Conservation (phyloP, 345 rosid species). For the Geranium brycei region DNA sequence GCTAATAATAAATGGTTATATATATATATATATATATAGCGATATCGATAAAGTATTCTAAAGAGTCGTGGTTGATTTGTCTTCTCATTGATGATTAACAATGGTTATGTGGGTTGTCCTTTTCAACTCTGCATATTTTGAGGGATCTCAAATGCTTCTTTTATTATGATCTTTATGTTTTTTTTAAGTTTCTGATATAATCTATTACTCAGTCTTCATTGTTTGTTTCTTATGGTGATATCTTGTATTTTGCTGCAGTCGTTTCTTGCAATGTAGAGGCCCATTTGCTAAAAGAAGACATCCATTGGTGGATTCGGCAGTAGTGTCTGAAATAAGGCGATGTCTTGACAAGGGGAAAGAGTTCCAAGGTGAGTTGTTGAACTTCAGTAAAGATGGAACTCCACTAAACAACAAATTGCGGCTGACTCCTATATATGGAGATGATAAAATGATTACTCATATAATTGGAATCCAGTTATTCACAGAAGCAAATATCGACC, state of each 20-base stretch:
- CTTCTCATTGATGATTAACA: too few species aligned
- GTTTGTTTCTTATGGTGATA: slow-evolving; percentile 12
- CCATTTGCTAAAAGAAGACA: slow-evolving; percentile 91
- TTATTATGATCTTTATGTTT: neutral
- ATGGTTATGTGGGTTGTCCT: too few species aligned
- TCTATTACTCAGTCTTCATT: slow-evolving; percentile 3
- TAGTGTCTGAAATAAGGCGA: slow-evolving; percentile 60
- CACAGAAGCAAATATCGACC: slow-evolving; percentile 67
- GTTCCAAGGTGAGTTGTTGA: slow-evolving; percentile 76
- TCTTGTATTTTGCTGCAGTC: slow-evolving; percentile 31
- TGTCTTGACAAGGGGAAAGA: slow-evolving; percentile 74
- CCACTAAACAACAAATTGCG: slow-evolving; percentile 65
- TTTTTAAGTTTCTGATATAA: too few species aligned
- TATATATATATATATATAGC: too few species aligned
- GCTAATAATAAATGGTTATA: too few species aligned
- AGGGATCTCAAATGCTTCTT: too few species aligned
- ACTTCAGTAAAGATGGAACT: slow-evolving; percentile 78
- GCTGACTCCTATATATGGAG: slow-evolving; percentile 75
- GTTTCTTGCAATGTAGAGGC: slow-evolving; percentile 85
- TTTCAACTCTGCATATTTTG: too few species aligned
- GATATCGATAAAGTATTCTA: too few species aligned
- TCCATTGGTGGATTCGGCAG: slow-evolving; percentile 59
- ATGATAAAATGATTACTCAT: slow-evolving; percentile 63
- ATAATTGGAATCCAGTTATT: slow-evolving; percentile 80
- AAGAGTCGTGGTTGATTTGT: too few species aligned